A percentile compares a stretch with the other conserved stretches of the same genome.
These are phyloP conservation scores for Serendipita sp. DNA, from an alignment of 768 basidiomycete genomes.

Conservation along the genomic window DNA sequence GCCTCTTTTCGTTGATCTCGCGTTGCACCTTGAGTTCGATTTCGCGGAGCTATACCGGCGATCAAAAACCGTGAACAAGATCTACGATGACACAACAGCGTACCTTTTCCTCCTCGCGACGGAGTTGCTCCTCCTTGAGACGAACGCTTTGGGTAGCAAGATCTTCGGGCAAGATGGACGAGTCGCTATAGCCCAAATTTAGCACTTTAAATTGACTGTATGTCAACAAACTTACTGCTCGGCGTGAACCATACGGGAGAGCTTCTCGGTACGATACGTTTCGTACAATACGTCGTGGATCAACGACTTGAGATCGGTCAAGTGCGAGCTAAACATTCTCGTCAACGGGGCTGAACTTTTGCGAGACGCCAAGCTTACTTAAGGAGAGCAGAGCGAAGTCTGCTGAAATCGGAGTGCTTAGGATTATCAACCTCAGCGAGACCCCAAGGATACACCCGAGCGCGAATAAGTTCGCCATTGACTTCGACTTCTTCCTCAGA, in stretches of 20 bases:
- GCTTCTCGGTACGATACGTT: slow-evolving; percentile 94
- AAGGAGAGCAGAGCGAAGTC: slow-evolving; percentile 78
- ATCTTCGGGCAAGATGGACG: slow-evolving; percentile 88
- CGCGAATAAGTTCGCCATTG: slow-evolving; percentile 79
- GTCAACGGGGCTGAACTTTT: not conserved
- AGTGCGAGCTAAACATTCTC: slow-evolving; percentile 52
- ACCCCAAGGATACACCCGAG: slow-evolving; percentile 96
- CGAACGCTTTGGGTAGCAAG: slow-evolving; percentile 92
- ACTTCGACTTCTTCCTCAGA: slow-evolving; percentile 94
- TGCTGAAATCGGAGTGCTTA: slow-evolving; percentile 97
- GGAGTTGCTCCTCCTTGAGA: slow-evolving; percentile 96
- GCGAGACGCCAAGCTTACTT: slow-evolving; percentile 35
- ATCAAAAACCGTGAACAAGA: slow-evolving; percentile 3
- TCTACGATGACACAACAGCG: slow-evolving; percentile 8
- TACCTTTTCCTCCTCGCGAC: slow-evolving; percentile 91
- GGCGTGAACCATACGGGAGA: slow-evolving; percentile 74
- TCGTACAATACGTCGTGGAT: slow-evolving; percentile 91
- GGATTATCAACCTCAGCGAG: slow-evolving; percentile 97
- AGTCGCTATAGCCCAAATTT: slow-evolving; percentile 35
- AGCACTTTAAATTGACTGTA: slow-evolving; percentile 14
- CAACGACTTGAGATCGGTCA: slow-evolving; percentile 85
- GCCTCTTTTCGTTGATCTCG: slow-evolving; percentile 94
- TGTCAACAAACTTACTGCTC: slow-evolving; percentile 40
- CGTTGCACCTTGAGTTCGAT: slow-evolving; percentile 96
- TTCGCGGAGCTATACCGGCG: slow-evolving; percentile 58